Percentiles rank a stretch among this genome's conserved stretches.
Evolutionary conservation across 768 basidiomycete genomes (phyloP).

Genomic region (Crucibulum laeve): DNA sequence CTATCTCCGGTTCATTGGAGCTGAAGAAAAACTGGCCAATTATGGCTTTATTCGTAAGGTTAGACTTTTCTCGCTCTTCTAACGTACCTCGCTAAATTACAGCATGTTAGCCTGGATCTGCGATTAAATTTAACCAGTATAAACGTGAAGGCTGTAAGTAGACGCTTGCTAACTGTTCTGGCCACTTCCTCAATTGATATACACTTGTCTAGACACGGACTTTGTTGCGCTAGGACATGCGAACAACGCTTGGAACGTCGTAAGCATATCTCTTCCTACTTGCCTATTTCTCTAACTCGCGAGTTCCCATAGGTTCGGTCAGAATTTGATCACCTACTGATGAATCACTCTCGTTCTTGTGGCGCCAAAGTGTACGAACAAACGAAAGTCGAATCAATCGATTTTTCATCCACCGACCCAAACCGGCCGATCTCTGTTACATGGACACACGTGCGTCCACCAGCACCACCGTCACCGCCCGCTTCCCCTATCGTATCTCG

Average conservation of each 20-base stretch:
- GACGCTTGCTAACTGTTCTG: background rate
- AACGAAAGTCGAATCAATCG: constrained; percentile 45
- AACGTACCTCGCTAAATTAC: background rate
- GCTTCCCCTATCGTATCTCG: constrained; percentile 29
- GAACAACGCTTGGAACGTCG: constrained; percentile 61
- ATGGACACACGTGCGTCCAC: constrained; percentile 45
- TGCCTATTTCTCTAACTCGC: background rate
- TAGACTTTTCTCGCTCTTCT: background rate
- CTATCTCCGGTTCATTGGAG: constrained; percentile 54
- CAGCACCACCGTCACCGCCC: constrained; percentile 33
- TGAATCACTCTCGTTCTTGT: constrained; percentile 49
- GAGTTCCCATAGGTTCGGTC: constrained; percentile 40
- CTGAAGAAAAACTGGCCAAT: constrained; percentile 43
- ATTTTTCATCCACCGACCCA: constrained; percentile 36
- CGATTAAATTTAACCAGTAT: constrained; percentile 60
- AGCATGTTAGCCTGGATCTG: constrained; percentile 54
- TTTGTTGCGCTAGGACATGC: constrained; percentile 50
- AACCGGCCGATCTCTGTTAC: constrained; percentile 45
- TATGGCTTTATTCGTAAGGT: constrained; percentile 53
- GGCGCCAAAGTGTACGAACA: constrained; percentile 52
- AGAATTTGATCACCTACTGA: constrained; percentile 56
- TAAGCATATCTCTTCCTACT: constrained; percentile 22
- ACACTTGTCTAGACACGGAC: constrained; percentile 44
- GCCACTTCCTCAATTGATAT: constrained; percentile 3
- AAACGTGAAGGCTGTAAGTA: constrained; percentile 61